Base-by-base conservation (phyloP, 2,329 filamentous ascomycete genomes). In the Penicillium sp. region DNA sequence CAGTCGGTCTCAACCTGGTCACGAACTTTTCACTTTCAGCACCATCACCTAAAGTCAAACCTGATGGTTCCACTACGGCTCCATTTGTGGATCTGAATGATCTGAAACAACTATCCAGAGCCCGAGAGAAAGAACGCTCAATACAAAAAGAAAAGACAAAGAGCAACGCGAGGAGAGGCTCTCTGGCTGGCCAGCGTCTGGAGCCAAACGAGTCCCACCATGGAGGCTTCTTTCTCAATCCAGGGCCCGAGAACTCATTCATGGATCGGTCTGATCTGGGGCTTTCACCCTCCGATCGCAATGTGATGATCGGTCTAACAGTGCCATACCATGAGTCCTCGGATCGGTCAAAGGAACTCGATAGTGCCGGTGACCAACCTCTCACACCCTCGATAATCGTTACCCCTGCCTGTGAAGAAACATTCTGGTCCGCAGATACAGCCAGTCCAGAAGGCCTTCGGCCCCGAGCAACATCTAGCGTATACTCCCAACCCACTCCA, bases 231-330 rank as follows among this genome's bases (percentile, higher is more conserved):
- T 65, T 59, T 39, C 61, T 68, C 26, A 55, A 61, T 33, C 52
- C 56, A 22, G 57, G 53, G 27, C 13, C 54, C 29, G 55, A 61
- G 39, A 43, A 63, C 47, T 59, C 60, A 19, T 63, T 60, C 26
- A 65, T 53, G 22, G 71, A 71, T 55, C 68, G 62, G n/a, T 61
- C 53, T 8, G 67, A 66, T 14, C 56, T 72, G 37, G 74, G 70
- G 7, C 59, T 79, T 6, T 80, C 78, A 3, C 77, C 78, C 2
- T 77, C 75, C 1, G 77, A 79, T 57, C 67, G 76, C 13, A 73
- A 76, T 13, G 76, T 81, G 16, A 70, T 78, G 57, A 81, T 81
- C 52, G 79, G 79, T 11, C 69, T 79, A 10, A 73, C 71, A 5
- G 68, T 80, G 19, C 74, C 77, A 29, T 66, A 65, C 44, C 59